Conservation (phyloP, 768 basidiomycete genomes). For the Melanogaster broomeanus region DNA sequence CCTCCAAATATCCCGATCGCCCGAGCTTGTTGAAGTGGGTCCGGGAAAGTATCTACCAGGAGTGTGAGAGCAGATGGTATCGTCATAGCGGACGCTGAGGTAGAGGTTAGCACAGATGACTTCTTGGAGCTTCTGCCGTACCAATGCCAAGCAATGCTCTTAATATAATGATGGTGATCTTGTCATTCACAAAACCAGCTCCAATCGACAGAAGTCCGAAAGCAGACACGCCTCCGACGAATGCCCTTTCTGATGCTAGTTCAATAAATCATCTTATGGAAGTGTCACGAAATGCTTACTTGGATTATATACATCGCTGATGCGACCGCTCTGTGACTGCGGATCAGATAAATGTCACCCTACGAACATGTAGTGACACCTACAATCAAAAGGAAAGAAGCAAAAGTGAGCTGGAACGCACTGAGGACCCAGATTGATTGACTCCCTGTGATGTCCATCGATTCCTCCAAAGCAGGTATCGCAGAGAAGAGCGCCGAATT, state of each 20-base stretch:
- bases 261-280: not conserved
- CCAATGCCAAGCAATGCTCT: slow-evolving; percentile 48
- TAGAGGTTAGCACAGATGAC: not conserved
- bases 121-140: slow-evolving; percentile 6
- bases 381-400: slow-evolving; percentile 27
- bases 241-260: slow-evolving; percentile 33
- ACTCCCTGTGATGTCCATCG: slow-evolving; percentile 27
- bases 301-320: slow-evolving; percentile 42
- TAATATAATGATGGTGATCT: slow-evolving; percentile 47
- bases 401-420: slow-evolving; percentile 44
- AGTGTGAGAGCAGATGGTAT: slow-evolving; percentile 46
- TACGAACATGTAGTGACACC: not conserved
- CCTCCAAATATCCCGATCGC: slow-evolving; percentile 48
- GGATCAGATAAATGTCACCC: not conserved
- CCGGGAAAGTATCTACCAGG: slow-evolving; percentile 47
- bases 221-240: slow-evolving; percentile 37
- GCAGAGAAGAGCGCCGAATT: slow-evolving; percentile 37
- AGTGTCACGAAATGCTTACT: slow-evolving; percentile 25
- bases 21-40: slow-evolving; percentile 40
- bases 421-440: slow-evolving; percentile 40
- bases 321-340: slow-evolving; percentile 34
- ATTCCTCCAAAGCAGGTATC: slow-evolving; percentile 29
- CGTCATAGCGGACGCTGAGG: slow-evolving; percentile 42
- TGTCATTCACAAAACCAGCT: slow-evolving; percentile 42
- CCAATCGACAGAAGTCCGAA: slow-evolving; percentile 45